phyloP scores from a whole-genome alignment of 192 early-diverging fungal genomes.

The Powellomyces hirtus region DNA sequence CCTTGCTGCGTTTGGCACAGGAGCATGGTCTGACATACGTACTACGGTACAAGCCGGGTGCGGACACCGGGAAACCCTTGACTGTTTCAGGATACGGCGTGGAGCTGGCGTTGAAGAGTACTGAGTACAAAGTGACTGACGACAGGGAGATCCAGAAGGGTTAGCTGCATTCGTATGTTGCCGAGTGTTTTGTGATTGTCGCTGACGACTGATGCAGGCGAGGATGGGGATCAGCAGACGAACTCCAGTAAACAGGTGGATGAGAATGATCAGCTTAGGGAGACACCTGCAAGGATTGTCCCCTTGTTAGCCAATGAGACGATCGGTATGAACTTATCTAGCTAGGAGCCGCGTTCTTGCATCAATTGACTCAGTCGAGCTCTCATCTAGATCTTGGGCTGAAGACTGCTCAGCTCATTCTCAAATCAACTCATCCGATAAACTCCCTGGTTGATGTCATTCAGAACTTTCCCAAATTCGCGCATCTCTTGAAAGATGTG shows the following conservation, averaged over 20 bases:
- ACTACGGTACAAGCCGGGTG: constrained; percentile 65
- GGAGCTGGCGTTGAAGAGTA: constrained; percentile 91
- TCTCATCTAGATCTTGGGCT: constrained; percentile 64
- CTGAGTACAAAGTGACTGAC: constrained; percentile 95
- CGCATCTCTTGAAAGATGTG: constrained; percentile 63
- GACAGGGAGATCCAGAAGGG: constrained; percentile 70
- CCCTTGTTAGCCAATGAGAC: constrained; percentile 54
- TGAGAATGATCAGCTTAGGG: constrained; percentile 11
- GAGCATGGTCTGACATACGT: constrained; percentile 58
- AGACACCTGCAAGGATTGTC: constrained; percentile 30
- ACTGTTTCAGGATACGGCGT: constrained; percentile 87
- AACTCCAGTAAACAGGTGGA: background rate
- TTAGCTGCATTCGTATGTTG: background rate
- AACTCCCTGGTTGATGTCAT: constrained; percentile 61
- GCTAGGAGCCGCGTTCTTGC: no score
- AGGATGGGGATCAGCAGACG: background rate
- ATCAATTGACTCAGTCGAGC: no score
- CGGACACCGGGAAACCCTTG: constrained; percentile 27
- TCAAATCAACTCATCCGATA: constrained; percentile 61
- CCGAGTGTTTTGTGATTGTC: background rate
- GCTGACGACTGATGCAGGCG: background rate
- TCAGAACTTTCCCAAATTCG: constrained; percentile 89
- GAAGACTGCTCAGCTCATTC: constrained; percentile 72
- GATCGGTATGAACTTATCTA: constrained; percentile 43
- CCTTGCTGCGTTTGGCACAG: constrained; percentile 49